A percentile compares a stretch with the other conserved stretches of the same genome.
Conservation (phyloP, 2,329 filamentous ascomycete species). For the Arthrobotrys sinensis region DNA sequence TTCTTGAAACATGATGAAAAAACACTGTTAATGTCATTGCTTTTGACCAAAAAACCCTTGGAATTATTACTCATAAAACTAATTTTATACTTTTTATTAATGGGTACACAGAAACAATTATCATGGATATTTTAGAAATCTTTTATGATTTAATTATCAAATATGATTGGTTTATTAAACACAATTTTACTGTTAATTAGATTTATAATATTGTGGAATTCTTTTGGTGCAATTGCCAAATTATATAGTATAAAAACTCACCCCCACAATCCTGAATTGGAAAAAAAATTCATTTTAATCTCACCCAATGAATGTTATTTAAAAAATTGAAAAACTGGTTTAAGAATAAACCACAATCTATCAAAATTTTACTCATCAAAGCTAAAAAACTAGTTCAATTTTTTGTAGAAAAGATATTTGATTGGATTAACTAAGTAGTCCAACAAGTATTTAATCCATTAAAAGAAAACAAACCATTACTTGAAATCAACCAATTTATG, state of each 20-base stretch:
- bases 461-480: too few relatives aligned
- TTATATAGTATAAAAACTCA: background rate
- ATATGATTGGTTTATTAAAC: background rate
- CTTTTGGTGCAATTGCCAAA: background rate
- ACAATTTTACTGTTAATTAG: constrained; percentile 6
- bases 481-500: too few relatives aligned
- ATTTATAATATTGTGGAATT: background rate
- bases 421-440: background rate
- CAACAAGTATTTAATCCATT: background rate
- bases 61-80: background rate
- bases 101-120: background rate
- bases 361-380: background rate
- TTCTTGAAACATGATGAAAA: background rate
- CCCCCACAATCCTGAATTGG: too few relatives aligned
- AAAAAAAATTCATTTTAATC: background rate
- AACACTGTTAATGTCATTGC: too few relatives aligned
- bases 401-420: background rate
- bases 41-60: too few relatives aligned
- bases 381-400: background rate
- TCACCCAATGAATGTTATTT: constrained; percentile 1
- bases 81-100: background rate
- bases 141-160: background rate
- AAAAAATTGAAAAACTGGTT: background rate
- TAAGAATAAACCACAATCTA: background rate
- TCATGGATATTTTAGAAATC: background rate